Conservation (phyloP, 2,329 filamentous ascomycete species). For the Paraphaeosphaeria minitans region DNA sequence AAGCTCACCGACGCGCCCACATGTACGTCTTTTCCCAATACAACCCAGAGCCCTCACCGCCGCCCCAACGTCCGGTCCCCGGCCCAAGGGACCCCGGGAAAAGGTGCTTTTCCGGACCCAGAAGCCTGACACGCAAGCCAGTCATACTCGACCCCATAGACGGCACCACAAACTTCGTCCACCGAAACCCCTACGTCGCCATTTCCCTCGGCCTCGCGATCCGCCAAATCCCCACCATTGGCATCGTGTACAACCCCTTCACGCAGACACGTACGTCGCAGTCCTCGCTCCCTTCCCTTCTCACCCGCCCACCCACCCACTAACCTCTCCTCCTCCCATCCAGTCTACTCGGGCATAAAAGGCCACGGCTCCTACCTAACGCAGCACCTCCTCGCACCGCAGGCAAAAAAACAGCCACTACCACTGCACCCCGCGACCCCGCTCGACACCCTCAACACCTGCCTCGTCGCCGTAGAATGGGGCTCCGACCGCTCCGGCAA, state of each 20-base stretch:
- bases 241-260: slow-evolving; percentile 82
- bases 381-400: slow-evolving; percentile 8
- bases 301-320: too few species aligned
- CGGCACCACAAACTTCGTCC: slow-evolving; percentile 81
- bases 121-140: slow-evolving; percentile 32
- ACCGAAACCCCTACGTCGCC: slow-evolving; percentile 74
- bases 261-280: slow-evolving; percentile 56
- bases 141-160: slow-evolving; percentile 85
- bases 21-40: slow-evolving; percentile 39
- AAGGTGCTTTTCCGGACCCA: too few species aligned
- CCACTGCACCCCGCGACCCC: slow-evolving; percentile 60
- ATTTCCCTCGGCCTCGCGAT: slow-evolving; percentile 77
- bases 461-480: slow-evolving; percentile 75
- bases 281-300: not conserved
- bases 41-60: not conserved
- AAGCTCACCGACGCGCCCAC: slow-evolving; percentile 70
- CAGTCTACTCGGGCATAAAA: slow-evolving; percentile 69
- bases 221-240: slow-evolving; percentile 65
- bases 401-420: slow-evolving; percentile 42
- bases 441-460: slow-evolving; percentile 64
- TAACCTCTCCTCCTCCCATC: too few species aligned
- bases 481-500: slow-evolving; percentile 69
- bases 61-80: too few species aligned
- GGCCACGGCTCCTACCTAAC: slow-evolving; percentile 67
- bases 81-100: not conserved